Percentiles rank a stretch among this genome's conserved stretches.
Evolutionary conservation across 2,329 filamentous ascomycete genomes (phyloP).

Genomic region (Hansfordia pulvinata): DNA sequence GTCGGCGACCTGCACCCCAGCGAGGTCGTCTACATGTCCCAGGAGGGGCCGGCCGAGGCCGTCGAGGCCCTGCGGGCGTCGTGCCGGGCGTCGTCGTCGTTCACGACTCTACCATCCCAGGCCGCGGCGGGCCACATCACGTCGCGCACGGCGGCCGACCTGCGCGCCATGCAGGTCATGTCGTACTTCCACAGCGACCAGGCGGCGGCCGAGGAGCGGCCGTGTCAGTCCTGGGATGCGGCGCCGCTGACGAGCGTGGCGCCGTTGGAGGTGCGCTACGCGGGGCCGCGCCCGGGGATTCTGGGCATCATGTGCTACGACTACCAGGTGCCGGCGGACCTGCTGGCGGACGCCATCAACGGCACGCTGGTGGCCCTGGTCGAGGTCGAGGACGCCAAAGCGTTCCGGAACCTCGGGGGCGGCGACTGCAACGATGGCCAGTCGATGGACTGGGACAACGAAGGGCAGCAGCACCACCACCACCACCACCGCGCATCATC

Average conservation of each 20-base stretch:
- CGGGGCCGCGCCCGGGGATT: conserved; percentile 34
- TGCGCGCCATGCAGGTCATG: conserved; percentile 65
- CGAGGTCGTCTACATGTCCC: conserved; percentile 56
- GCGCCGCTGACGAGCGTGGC: conserved; percentile 39
- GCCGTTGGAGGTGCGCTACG: conserved; percentile 52
- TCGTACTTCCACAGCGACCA: conserved; percentile 55
- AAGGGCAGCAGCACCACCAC: conserved; percentile 2
- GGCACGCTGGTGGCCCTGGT: conserved; percentile 59
- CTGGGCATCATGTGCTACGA: conserved; percentile 56
- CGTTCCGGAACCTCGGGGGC: conserved; percentile 24
- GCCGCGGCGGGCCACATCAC: conserved; percentile 30
- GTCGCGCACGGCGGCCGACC: conserved; percentile 47
- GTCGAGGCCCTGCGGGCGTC: conserved; percentile 36
- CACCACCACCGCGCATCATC: conserved; percentile 5
- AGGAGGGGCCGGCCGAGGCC: conserved; percentile 43
- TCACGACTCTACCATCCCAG: conserved; percentile 46
- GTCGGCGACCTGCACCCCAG: conserved; percentile 38
- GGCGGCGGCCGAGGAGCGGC: conserved; percentile 5
- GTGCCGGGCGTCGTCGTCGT: conserved; percentile 21
- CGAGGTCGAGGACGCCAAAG: conserved; percentile 37
- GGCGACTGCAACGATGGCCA: conserved; percentile 2
- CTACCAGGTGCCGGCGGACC: conserved; percentile 42
- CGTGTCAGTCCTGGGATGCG: conserved; percentile 30
- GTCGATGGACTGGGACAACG: conserved; percentile 11
- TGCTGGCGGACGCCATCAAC: conserved; percentile 53